These are phyloP conservation scores for Pestalotiopsis fici DNA, from an alignment of 2,329 filamentous ascomycete species.

Conservation along the genomic window DNA sequence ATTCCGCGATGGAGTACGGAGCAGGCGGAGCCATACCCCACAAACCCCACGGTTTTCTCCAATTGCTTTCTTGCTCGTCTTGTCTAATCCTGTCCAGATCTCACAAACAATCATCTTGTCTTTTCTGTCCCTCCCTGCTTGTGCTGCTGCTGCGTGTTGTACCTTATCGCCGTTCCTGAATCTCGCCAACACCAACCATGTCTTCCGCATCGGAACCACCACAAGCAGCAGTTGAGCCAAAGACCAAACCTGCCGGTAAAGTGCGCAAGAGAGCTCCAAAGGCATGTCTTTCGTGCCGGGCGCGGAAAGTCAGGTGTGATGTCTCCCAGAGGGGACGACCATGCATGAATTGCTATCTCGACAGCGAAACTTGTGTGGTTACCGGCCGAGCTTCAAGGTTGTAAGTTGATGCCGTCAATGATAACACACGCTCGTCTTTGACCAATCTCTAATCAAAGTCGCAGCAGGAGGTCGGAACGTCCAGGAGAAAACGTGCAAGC, in stretches of 20 bases:
- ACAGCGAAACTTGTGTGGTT: constrained; percentile 45
- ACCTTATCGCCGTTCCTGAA: neutral
- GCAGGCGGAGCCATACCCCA: constrained; percentile 16
- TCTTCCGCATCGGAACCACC: constrained; percentile 15
- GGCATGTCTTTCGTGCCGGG: constrained; percentile 50
- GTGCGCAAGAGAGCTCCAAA: constrained; percentile 48
- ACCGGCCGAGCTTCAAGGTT: constrained; percentile 40
- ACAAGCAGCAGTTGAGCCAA: constrained; percentile 25
- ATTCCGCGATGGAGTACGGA: constrained; percentile 10
- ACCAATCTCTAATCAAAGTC: neutral
- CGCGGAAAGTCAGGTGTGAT: constrained; percentile 53
- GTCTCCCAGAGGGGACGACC: constrained; percentile 49
- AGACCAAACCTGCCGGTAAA: constrained; percentile 30
- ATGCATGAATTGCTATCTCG: constrained; percentile 54
- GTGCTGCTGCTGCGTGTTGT: constrained; percentile 1
- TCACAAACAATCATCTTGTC: constrained; percentile 10
- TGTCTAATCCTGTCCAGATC: neutral
- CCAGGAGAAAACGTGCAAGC: constrained; percentile 25
- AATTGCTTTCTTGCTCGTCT: constrained; percentile 8
- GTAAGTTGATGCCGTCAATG: constrained; percentile 27
- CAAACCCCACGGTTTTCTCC: constrained; percentile 23
- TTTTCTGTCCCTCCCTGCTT: constrained; percentile 10
- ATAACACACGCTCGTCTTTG: neutral
- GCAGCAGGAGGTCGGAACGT: constrained; percentile 4
- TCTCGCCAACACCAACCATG: neutral